phyloP scores from a whole-genome alignment of 2,329 filamentous ascomycete species.

The Paecilomyces sp. region DNA sequence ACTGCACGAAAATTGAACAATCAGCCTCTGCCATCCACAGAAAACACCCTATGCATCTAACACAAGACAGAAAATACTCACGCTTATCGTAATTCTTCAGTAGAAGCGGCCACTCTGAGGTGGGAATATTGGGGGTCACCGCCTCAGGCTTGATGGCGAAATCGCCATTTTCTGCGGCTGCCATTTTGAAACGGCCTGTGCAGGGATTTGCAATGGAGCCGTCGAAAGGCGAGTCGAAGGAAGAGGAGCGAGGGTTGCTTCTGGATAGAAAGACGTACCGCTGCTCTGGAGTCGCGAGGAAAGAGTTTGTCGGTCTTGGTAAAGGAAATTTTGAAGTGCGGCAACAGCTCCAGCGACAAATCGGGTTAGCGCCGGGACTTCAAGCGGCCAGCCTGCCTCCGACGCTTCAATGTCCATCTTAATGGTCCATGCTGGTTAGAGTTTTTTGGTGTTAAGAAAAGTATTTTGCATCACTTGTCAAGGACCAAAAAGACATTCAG shows the following conservation, averaged over 20 bases:
- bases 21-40: not conserved
- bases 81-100: slow-evolving; percentile 93
- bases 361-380: slow-evolving; percentile 16
- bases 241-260: slow-evolving; percentile 9
- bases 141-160: slow-evolving; percentile 91
- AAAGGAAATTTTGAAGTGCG: slow-evolving; percentile 21
- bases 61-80: slow-evolving; percentile 43
- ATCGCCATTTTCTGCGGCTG: slow-evolving; percentile 55
- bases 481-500: too few relatives aligned
- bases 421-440: not conserved
- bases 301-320: slow-evolving; percentile 8
- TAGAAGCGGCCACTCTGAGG: slow-evolving; percentile 84
- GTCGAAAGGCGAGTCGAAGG: slow-evolving; percentile 11
- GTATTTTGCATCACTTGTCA: too few relatives aligned
- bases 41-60: not conserved
- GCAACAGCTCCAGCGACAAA: slow-evolving; percentile 12
- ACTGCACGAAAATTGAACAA: slow-evolving; percentile 39
- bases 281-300: slow-evolving; percentile 17
- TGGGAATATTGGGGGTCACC: slow-evolving; percentile 69
- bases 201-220: slow-evolving; percentile 9
- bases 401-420: not conserved
- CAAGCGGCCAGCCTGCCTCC: slow-evolving; percentile 1
- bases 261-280: slow-evolving; percentile 8
- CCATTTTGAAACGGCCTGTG: slow-evolving; percentile 21
- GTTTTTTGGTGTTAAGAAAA: not conserved